These are phyloP conservation scores for Halophytophthora polymorphica DNA, from an alignment of 352 stramenopile species.

Conservation along the genomic window DNA sequence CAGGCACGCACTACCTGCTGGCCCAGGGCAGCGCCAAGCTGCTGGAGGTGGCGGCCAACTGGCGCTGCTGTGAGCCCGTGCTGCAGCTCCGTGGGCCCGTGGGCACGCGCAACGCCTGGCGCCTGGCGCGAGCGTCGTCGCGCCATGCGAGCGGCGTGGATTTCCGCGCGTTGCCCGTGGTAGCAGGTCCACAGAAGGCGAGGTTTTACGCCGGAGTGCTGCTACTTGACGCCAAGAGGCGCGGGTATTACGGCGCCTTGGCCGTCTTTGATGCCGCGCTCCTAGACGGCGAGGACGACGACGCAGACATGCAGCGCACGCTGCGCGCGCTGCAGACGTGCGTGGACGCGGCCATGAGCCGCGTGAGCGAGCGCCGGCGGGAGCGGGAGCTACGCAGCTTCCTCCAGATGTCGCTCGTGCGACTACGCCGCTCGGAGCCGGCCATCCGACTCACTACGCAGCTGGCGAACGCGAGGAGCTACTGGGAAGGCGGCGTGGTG, in stretches of 20 bases:
- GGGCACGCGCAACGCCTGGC: conserved; percentile 47
- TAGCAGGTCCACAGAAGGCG: conserved; percentile 61
- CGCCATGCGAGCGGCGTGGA: conserved; percentile 35
- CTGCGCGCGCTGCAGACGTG: conserved; percentile 35
- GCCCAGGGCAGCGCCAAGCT: conserved; percentile 42
- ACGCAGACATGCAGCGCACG: conserved; percentile 33
- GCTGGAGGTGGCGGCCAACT: conserved; percentile 47
- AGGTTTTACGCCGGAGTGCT: conserved; percentile 73
- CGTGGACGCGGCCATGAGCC: conserved; percentile 27
- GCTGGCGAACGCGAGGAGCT: conserved; percentile 8
- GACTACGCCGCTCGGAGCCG: conserved; percentile 42
- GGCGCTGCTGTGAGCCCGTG: conserved; percentile 70
- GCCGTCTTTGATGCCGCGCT: conserved; percentile 60
- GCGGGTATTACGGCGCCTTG: conserved; percentile 51
- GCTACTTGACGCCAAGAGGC: conserved; percentile 40
- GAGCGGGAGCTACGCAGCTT: conserved; percentile 54
- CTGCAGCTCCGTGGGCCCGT: conserved; percentile 40
- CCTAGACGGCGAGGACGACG: conserved; percentile 28
- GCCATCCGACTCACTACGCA: conserved; percentile 32
- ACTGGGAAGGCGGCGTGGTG: conserved; percentile 7
- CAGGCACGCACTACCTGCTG: conserved; percentile 45
- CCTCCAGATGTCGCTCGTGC: conserved; percentile 45
- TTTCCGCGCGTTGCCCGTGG: conserved; percentile 59
- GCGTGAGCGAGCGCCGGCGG: conserved; percentile 41
- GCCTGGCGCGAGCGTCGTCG: conserved; percentile 16